Evolutionary conservation across 2,329 filamentous ascomycete species (phyloP), one percentile per base, ranked within the genome.

Genomic region (Seiridium cupressi): DNA sequence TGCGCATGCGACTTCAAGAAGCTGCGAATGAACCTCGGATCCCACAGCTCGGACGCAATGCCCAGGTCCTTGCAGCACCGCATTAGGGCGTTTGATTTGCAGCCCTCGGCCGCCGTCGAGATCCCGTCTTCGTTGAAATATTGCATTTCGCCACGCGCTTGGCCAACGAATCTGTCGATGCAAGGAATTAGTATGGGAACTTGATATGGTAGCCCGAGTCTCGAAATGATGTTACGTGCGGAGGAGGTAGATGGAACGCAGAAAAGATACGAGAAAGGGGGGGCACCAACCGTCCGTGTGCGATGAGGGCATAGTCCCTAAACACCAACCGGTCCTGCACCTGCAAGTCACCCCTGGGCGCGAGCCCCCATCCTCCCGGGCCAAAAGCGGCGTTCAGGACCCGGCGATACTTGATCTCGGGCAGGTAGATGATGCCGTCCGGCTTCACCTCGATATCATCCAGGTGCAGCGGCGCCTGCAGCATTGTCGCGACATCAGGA

Each of bases 61-160:
- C 95, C 95, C 38, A 99, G 79, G 75, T 99, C 95, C 80, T 99
- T 99, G 82, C 95, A 98, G 84, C 94, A 98, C 61, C 95, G 91
- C 88, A 98, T 96, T 66, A 99, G 83, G 10, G 95, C 95, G 73
- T 99, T 99, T 64, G 93, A 97, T 78, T 97, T 97, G 83, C 93
- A 96, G 57, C 95, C 95, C 77, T 99, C 95, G 62, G 93, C 93
- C 7, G 95, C 93, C 1, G 93, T 97, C 34, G 95, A 93, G 64
- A 99, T 93, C 59, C 90, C 90, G 67, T 97, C 93, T 40, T 92
- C 85, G 67, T 85, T 87, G 78, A 98, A 99, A 78, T 96, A 99
- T 66, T 91, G 87, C 80, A 97, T 94, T 76, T 98, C 95, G 72
- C 95, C 95, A 66, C 95, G 90, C 1, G 95, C 93, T 67, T 98